phyloP scores from a whole-genome alignment of 176 grass and related monocot genomes.

The Tillandsia fasciculata region DNA sequence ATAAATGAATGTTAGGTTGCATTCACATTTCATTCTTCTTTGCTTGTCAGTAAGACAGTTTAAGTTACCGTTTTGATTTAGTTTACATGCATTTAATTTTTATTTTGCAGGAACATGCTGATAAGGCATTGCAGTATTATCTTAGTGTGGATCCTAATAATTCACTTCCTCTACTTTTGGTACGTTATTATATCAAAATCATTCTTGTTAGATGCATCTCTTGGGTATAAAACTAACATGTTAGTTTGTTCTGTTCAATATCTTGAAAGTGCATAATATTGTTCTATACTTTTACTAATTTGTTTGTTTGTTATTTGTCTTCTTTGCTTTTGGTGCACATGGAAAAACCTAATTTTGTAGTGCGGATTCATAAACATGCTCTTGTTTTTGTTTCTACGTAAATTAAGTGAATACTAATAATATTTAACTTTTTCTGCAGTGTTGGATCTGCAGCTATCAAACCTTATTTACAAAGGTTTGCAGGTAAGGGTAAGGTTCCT shows the following conservation, averaged over 20 bases:
- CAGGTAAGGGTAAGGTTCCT: slow-evolving; percentile 41
- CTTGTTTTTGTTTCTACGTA: not conserved
- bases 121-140: slow-evolving; percentile 82
- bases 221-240: not conserved
- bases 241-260: not conserved
- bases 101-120: slow-evolving; percentile 79
- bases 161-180: slow-evolving; percentile 55
- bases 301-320: not conserved
- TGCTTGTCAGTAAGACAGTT: not conserved
- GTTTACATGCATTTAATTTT: slow-evolving; percentile 13
- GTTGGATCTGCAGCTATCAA: slow-evolving; percentile 77
- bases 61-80: not conserved
- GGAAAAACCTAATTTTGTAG: not conserved
- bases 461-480: slow-evolving; percentile 70
- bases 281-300: not conserved
- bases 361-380: not conserved
- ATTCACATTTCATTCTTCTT: not conserved
- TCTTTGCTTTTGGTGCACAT: not conserved
- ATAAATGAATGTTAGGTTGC: no score
- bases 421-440: slow-evolving; percentile 37
- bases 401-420: slow-evolving; percentile 19
- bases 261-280: not conserved
- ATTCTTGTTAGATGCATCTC: not conserved
- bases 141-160: slow-evolving; percentile 51
- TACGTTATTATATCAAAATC: not conserved